Evolutionary conservation across 2,329 filamentous ascomycete species (phyloP).

Genomic region (Tympanopsis confertula): DNA sequence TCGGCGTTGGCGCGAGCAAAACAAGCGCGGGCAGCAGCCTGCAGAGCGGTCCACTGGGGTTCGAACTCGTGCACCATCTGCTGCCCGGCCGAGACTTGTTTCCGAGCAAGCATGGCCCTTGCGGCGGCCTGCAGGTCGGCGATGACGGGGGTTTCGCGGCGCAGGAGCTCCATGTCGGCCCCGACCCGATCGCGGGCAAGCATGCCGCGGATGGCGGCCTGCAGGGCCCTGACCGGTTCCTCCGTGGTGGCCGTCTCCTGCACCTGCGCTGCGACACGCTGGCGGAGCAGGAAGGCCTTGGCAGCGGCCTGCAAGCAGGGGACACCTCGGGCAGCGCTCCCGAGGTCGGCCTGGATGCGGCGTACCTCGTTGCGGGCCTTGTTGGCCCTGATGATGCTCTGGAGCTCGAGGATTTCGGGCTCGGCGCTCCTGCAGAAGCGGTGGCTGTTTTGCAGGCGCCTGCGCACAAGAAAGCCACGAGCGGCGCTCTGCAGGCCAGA

Average conservation of each 20-base stretch:
- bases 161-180: slow-evolving; percentile 38
- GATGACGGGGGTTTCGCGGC: slow-evolving; percentile 35
- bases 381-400: slow-evolving; percentile 66
- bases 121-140: slow-evolving; percentile 53
- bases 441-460: slow-evolving; percentile 48
- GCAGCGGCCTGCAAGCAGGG: slow-evolving; percentile 54
- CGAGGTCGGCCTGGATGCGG: slow-evolving; percentile 44
- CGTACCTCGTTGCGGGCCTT: slow-evolving; percentile 49
- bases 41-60: slow-evolving; percentile 37
- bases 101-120: slow-evolving; percentile 48
- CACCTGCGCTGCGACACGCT: slow-evolving; percentile 41
- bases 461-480: slow-evolving; percentile 65
- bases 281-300: slow-evolving; percentile 55
- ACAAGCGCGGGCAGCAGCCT: slow-evolving; percentile 17
- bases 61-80: slow-evolving; percentile 37
- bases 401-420: slow-evolving; percentile 63
- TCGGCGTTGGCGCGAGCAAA: slow-evolving; percentile 30
- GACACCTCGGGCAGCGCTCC: slow-evolving; percentile 50
- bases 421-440: slow-evolving; percentile 61
- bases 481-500: slow-evolving; percentile 67
- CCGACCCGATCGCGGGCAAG: slow-evolving; percentile 45
- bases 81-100: slow-evolving; percentile 35
- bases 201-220: slow-evolving; percentile 58
- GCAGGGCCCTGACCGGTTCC: slow-evolving; percentile 43
- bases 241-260: slow-evolving; percentile 38